Percentiles rank a stretch among this genome's conserved stretches.
Conservation (phyloP, 1,284 basidiomycete species). For the Sparassis latifolia region DNA sequence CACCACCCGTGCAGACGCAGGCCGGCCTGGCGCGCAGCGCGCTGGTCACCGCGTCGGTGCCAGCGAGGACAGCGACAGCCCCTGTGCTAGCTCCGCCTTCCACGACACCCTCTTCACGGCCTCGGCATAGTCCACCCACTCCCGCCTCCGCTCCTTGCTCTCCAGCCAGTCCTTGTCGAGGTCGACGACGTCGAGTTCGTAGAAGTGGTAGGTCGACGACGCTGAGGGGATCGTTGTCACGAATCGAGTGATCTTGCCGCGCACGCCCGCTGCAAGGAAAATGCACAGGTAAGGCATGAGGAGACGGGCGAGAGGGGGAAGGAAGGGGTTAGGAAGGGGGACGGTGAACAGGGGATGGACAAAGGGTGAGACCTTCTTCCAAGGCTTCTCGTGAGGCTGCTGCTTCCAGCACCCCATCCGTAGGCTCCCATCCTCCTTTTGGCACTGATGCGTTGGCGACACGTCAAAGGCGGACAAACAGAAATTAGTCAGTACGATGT, state of each 20-base stretch:
- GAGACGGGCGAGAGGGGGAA: slow-evolving; percentile 26
- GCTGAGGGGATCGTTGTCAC: slow-evolving; percentile 72
- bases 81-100: slow-evolving; percentile 75
- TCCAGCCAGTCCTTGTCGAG: slow-evolving; percentile 77
- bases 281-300: slow-evolving; percentile 10
- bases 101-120: slow-evolving; percentile 65
- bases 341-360: slow-evolving; percentile 60
- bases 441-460: slow-evolving; percentile 36
- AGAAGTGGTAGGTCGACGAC: slow-evolving; percentile 78
- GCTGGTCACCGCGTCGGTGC: slow-evolving; percentile 35
- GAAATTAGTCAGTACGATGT: slow-evolving; percentile 3
- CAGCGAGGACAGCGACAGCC: slow-evolving; percentile 59
- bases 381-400: slow-evolving; percentile 83
- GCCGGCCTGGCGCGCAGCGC: not conserved
- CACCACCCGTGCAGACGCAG: not conserved
- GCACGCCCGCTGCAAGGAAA: slow-evolving; percentile 61
- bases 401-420: slow-evolving; percentile 69
- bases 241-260: slow-evolving; percentile 70
- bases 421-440: slow-evolving; percentile 80
- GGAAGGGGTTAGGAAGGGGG: slow-evolving; percentile 45
- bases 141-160: slow-evolving; percentile 61
- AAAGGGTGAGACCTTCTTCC: slow-evolving; percentile 88
- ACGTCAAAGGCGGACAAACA: slow-evolving; percentile 8
- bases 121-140: slow-evolving; percentile 82
- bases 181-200: slow-evolving; percentile 71